Base-by-base conservation (phyloP, 1,139 yeast species). In the Kodamaea sp. region DNA sequence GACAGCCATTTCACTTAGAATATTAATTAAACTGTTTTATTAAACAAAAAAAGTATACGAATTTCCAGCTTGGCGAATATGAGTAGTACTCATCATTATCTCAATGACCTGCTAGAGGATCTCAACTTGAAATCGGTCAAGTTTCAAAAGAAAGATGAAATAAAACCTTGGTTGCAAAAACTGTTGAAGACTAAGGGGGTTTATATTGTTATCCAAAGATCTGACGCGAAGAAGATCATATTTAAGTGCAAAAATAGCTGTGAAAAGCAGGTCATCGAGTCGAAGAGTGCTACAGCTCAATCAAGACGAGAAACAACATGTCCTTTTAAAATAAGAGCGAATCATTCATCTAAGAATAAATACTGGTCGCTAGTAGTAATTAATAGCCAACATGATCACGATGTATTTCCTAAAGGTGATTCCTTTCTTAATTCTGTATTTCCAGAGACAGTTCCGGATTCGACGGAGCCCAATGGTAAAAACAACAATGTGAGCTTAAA, bases 241-340 rank as follows among this genome's bases (percentile, higher is more conserved):
- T 83, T 83, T 63, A 78, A 80, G 52, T 83, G 92, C 55, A 82
- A 80, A 54, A 47, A 47, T 32, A 32, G 32, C 31, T 26, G 43
- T 29, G 48, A 44, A 39, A 42, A 44, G 33, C 46, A 44, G 36
- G 33, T 43, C 20, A 34, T 38, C 3, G 45, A 45, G 36, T 27
- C 43, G n/a, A 40, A 38, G 38, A 32, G 32, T 23, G 36, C 39
- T 26, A 36, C 36, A 32, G 25, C 42, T 25, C 46, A 37, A 32
- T 39, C 32, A 20, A 39, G 67, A 35, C 48, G 65, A 15, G 58
- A 50, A 15, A 56, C 58, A 24, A 65, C 71, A 8, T 83, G 92
- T 54, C 88, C 89, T 1, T 83, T 83, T 54, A 70, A 85, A 55
- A 69, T 83, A 26, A 63, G 90, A 46, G 88, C 88, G 2, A 81